phyloP scores from a whole-genome alignment of 2,329 filamentous ascomycete species.

The Cadophora gregata region DNA sequence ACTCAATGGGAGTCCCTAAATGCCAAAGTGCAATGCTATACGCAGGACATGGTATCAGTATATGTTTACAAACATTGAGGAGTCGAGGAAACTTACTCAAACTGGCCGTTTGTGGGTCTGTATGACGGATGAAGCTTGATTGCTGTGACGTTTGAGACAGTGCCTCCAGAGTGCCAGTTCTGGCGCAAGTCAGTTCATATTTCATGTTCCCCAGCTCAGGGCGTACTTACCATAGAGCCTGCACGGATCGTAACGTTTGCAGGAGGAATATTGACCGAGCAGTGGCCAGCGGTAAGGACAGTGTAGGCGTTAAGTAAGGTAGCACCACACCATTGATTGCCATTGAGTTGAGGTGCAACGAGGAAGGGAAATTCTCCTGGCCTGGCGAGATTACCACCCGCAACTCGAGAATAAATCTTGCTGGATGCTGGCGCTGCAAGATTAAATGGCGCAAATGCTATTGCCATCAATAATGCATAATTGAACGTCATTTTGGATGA shows the following conservation, averaged over 20 bases:
- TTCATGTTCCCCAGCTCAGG: slow-evolving; percentile 11
- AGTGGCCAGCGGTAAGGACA: slow-evolving; percentile 38
- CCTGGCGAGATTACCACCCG: slow-evolving; percentile 29
- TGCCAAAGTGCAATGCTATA: slow-evolving; percentile 35
- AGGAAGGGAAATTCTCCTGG: slow-evolving; percentile 36
- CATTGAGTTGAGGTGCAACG: slow-evolving; percentile 27
- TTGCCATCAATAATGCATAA: slow-evolving; percentile 7
- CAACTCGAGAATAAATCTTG: slow-evolving; percentile 19
- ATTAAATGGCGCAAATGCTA: slow-evolving; percentile 12
- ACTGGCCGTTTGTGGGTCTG: slow-evolving; percentile 21
- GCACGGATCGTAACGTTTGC: slow-evolving; percentile 34
- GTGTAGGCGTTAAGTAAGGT: slow-evolving; percentile 34
- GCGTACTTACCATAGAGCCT: slow-evolving; percentile 33
- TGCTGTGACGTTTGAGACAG: slow-evolving; percentile 22
- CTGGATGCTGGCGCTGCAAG: slow-evolving; percentile 14
- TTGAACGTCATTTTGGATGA: slow-evolving; percentile 15
- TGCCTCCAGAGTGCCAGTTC: slow-evolving; percentile 33
- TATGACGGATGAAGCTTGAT: slow-evolving; percentile 33
- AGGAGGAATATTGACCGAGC: slow-evolving; percentile 26
- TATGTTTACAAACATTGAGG: slow-evolving; percentile 10
- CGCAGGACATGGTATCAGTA: slow-evolving; percentile 6
- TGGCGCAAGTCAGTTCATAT: slow-evolving; percentile 19
- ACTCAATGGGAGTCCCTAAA: slow-evolving; percentile 27
- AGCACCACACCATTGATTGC: slow-evolving; percentile 34
- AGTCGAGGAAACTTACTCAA: slow-evolving; percentile 6